Base-by-base conservation (phyloP, 2,329 filamentous ascomycete species). In the Trichoderma koningii region DNA sequence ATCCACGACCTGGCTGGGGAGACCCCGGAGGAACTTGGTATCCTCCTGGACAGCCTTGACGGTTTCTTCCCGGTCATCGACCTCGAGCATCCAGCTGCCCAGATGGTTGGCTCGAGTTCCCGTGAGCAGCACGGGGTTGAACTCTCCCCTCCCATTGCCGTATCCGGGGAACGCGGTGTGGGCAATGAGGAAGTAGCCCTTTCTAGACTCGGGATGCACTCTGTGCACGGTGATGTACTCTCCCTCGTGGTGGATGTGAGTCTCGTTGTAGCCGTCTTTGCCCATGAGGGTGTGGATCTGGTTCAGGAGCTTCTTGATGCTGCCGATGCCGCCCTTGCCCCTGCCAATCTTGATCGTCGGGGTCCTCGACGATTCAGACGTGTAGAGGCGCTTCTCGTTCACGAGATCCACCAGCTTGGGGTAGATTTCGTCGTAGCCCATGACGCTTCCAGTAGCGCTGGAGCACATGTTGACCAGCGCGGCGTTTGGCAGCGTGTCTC, bases 361-460 rank as follows among this genome's bases (percentile, higher is more conserved):
- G 3, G 75, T 73, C 9, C 81, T 83, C 2, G 92, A 96, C 45
- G 88, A 93, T 64, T 87, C 83, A 0, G 92, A 95, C 0, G 87
- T 86, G 77, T 99, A 99, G 2, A 89, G 80, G 41, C 95, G 85
- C 26, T 86, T 96, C 77, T 99, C 95, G 62, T 92, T 87, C 17
- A 99, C 95, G 17, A 99, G 84, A 71, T 99, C 93, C n/a, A 99
- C 87, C 63, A 97, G 83, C 70, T 90, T 89, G 1, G 95, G 95
- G 71, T 98, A 99, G 66, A 98, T 88, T 76, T 99, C 95, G 73
- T 99, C 95, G 72, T 97, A 98, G 1, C 95, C 95, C 88, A 98
- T 97, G 55, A 98, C 95, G 74, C 95, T 98, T 51, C 95, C 95
- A 7, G 90, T 93, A 1, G 94, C 92, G 71, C 92, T 97, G 26